Evolutionary conservation across 352 stramenopile genomes (phyloP), one percentile per base, ranked within the genome.

Genomic region (Globisporangium echinulatum): DNA sequence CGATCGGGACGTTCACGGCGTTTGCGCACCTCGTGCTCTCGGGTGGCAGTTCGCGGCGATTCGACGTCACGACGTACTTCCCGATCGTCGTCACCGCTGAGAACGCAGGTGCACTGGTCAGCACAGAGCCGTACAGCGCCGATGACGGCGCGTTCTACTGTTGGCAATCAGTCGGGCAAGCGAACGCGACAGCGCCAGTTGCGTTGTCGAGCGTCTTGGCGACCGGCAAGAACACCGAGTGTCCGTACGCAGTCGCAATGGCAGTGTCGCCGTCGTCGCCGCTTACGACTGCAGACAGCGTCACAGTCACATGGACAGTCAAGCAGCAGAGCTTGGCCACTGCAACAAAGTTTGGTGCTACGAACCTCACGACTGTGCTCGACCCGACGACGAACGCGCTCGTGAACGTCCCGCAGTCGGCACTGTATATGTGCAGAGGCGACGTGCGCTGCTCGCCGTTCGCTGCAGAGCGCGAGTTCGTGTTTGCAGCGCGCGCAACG

Each of bases 1-100:
- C 60, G 0, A 55, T 57, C 11, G 72, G 72, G 5, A 74, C 64
- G 58, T 80, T 83, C 51, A 42, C 48, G 0, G 75, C 75, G 5
- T 75, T 86, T 52, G 54, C 64, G 4, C 77, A 86, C 54, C 38
- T 87, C 42, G 79, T 79, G 10, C 58, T 87, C 5, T 68, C 67
- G 7, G 72, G 69, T 0, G 40, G 61, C 10, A 63, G 68, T 19
- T 49, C 43, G 14, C 71, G 69, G 17, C 62, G 79, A 52, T 86
- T 80, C 44, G 79, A 89, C 52, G 74, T 76, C 52, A 63, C 73
- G 49, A 78, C 69, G 56, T 82, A 82, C 62, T 85, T 88, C 39
- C 60, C 76, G 33, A 54, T 86, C 7, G 66, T 85, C 33, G 73
- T 74, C 17, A 79, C 68, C 0, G 46, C 63, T 19, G 63, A 62